Conservation (phyloP, 768 basidiomycete genomes). For the Rhizopogon roseolus region DNA sequence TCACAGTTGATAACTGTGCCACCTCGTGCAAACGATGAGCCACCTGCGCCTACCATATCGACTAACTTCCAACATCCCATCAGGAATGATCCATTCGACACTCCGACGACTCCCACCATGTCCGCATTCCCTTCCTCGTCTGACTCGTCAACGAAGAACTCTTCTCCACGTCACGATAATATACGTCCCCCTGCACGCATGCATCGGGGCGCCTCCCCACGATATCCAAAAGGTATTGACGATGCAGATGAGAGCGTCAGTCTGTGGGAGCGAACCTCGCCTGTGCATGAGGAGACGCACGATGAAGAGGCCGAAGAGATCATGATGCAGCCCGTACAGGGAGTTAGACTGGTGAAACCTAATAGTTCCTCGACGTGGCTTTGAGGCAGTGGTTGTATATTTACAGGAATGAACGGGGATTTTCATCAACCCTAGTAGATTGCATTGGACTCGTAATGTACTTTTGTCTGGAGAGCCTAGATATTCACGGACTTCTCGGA, state of each 20-base stretch:
- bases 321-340: conserved; percentile 12
- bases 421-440: background rate
- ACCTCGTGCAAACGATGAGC: conserved; percentile 23
- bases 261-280: conserved; percentile 36
- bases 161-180: conserved; percentile 1
- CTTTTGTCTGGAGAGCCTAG: background rate
- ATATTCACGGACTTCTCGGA: background rate
- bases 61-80: conserved; percentile 4
- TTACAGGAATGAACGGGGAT: background rate
- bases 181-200: conserved; percentile 18
- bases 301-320: conserved; percentile 3
- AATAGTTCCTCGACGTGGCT: conserved; percentile 14
- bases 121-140: conserved; percentile 19
- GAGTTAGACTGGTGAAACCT: conserved; percentile 37
- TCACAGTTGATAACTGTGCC: conserved; percentile 21
- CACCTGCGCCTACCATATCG: conserved; percentile 20
- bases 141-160: conserved; percentile 6
- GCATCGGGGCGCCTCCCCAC: conserved; percentile 42
- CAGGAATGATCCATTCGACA: conserved; percentile 22
- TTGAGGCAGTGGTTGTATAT: conserved; percentile 5
- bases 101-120: conserved; percentile 24
- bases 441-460: background rate
- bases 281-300: conserved; percentile 10
- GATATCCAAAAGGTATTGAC: conserved; percentile 41
- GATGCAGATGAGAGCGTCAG: conserved; percentile 61